Evolutionary conservation across 1,284 basidiomycete genomes (phyloP).

Genomic region (Schizopora paradoxa): DNA sequence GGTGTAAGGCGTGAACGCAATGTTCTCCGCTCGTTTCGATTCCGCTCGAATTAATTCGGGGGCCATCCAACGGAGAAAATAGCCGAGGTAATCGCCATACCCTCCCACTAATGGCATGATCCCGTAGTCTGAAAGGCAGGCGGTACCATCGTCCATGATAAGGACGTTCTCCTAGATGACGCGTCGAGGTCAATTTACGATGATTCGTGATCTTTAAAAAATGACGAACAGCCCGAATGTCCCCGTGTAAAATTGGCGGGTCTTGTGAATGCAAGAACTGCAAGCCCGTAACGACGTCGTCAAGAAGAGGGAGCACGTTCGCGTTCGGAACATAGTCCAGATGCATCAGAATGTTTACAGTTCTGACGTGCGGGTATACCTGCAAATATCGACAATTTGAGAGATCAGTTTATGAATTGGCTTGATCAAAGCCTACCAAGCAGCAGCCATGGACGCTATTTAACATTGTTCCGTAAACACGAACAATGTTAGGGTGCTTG

Average conservation of each 20-base stretch:
- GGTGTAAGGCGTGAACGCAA: neutral
- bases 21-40: neutral
- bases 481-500: constrained; percentile 1
- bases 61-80: constrained; percentile 2
- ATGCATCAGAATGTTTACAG: neutral
- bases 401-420: constrained; percentile 1
- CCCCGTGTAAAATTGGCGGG: neutral
- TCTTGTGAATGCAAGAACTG: neutral
- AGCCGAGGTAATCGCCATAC: neutral
- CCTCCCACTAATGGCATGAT: neutral
- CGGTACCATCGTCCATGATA: neutral
- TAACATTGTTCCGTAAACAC: constrained; percentile 2
- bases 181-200: neutral
- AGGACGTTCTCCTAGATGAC: neutral
- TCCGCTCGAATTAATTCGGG: constrained; percentile 5
- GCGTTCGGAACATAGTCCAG: neutral
- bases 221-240: neutral
- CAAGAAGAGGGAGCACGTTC: constrained; percentile 1
- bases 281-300: neutral
- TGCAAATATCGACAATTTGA: neutral
- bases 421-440: neutral
- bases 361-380: neutral
- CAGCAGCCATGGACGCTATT: neutral
- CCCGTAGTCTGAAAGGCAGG: neutral
- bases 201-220: neutral